These are phyloP conservation scores for Zygosaccharomyces gambellarensis DNA, from an alignment of 805 yeast genomes.

Conservation along the genomic window DNA sequence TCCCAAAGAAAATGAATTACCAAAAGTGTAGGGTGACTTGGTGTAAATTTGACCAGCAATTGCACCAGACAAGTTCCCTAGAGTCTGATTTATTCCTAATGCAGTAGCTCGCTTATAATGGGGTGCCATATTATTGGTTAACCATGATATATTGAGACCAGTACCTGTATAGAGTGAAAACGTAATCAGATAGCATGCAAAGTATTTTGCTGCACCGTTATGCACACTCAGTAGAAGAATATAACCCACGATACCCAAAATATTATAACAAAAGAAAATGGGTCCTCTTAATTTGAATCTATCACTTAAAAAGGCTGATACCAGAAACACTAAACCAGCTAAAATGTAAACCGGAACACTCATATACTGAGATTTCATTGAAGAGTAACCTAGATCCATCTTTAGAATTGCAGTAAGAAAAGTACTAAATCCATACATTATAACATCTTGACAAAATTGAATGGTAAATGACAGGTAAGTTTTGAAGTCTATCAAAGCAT, in stretches of 20 bases:
- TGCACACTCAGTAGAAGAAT: conserved; percentile 30
- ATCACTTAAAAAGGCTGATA: conserved; percentile 31
- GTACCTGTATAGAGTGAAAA: conserved; percentile 37
- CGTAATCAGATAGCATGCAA: conserved; percentile 37
- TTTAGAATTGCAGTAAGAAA: conserved; percentile 40
- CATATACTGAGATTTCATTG: conserved; percentile 37
- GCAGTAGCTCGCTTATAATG: conserved; percentile 41
- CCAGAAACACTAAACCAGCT: conserved; percentile 30
- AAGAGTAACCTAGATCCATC: conserved; percentile 19
- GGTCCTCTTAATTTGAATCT: conserved; percentile 32
- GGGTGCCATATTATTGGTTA: conserved; percentile 41
- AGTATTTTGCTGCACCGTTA: conserved; percentile 34
- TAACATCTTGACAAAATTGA: conserved; percentile 43
- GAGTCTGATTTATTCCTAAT: conserved; percentile 40
- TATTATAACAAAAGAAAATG: conserved; percentile 26
- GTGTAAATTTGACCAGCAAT: conserved; percentile 43
- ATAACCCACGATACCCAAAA: conserved; percentile 34
- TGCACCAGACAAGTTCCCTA: conserved; percentile 45
- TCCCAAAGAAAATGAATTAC: conserved; percentile 41
- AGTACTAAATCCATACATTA: conserved; percentile 41
- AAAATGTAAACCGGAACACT: conserved; percentile 39
- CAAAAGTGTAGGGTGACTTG: conserved; percentile 37
- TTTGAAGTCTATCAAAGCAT: conserved; percentile 38
- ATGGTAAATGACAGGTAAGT: conserved; percentile 35
- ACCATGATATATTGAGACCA: conserved; percentile 42